phyloP scores from a whole-genome alignment of 805 yeast species.

The Brettanomyces sp. region DNA sequence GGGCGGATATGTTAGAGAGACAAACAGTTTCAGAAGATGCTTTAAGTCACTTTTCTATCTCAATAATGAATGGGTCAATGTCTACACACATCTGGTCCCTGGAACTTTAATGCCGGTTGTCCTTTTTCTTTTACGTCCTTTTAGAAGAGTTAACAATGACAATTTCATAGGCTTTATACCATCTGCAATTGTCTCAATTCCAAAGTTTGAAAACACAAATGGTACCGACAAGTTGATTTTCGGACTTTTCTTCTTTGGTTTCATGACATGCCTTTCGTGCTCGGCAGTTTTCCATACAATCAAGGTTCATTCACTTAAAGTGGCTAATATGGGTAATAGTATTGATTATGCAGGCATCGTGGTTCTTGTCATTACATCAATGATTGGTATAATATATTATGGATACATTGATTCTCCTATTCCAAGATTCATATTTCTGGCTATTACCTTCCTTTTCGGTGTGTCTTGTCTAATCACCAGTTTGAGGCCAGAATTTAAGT shows the following conservation, averaged over 20 bases:
- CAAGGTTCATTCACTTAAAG: constrained; percentile 38
- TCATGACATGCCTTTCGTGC: constrained; percentile 34
- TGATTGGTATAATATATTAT: constrained; percentile 28
- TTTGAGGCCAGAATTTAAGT: constrained; percentile 55
- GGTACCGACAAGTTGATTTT: constrained; percentile 31
- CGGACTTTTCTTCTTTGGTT: constrained; percentile 36
- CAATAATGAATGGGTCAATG: constrained; percentile 47
- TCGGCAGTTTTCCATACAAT: constrained; percentile 43
- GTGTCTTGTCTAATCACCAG: constrained; percentile 53
- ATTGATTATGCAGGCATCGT: constrained; percentile 50
- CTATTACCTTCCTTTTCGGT: constrained; percentile 47
- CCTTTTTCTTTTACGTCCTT: constrained; percentile 16
- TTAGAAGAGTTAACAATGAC: constrained; percentile 5
- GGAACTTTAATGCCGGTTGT: constrained; percentile 24
- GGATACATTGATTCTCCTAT: constrained; percentile 36
- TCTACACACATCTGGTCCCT: constrained; percentile 43
- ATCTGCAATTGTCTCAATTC: constrained; percentile 16
- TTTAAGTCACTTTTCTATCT: constrained; percentile 33
- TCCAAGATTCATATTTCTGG: constrained; percentile 29
- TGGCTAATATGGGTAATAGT: constrained; percentile 37
- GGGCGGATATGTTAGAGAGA: constrained; percentile 41
- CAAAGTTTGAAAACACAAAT: constrained; percentile 18
- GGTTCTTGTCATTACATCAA: constrained; percentile 38
- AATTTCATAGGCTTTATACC: constrained; percentile 16
- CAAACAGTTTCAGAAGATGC: constrained; percentile 31